Evolutionary conservation across 1,284 basidiomycete species (phyloP), one percentile per base, ranked within the genome.

Genomic region (Schizophyllum commune): DNA sequence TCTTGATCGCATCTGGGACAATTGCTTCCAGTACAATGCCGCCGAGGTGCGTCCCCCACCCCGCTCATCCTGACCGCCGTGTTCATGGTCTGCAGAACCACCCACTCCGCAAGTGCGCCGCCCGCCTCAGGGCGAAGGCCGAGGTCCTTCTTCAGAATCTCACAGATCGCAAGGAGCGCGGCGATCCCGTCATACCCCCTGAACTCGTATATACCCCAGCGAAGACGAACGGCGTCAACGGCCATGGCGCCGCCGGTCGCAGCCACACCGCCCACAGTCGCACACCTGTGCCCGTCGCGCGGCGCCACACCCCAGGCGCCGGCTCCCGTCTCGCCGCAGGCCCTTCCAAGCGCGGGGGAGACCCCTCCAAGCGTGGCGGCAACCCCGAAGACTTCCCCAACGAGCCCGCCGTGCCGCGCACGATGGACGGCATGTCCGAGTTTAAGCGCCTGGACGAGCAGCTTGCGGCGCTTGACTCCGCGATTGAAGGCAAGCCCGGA

Each of bases 1-100:
- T 74, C 78, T 99, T 55, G 92, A 96, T 67, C 83, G 97, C 64
- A 98, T 99, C 67, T 99, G 96, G 96, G 86, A 88, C 60, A 99
- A 99, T 69, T 98, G 96, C 73, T 83, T 91, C 67, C 84, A 83
- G 11, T 99, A 98, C 75, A 99, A 99, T 72, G 88, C 90, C 22
- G 84, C 88, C 17, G 91, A 94, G 74, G 95, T 94, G 68, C 63
- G 86, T 79, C 20, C 33, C 15, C 0, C 15, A 53, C 13, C n/a
- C 33, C 32, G 15, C 32, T 53, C 55, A 54, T 27, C 32, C 32
- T 27, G 54, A 21, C 56, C 51, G 56, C 54, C 59, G 57, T n/a
- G 56, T 9, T 22, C 33, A 32, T 52, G 59, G 20, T 27, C 52
- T 62, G 17, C 61, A 80, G 77, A 76, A 85, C 63, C 95, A 97